A percentile compares a stretch with the other conserved stretches of the same genome.
These are phyloP conservation scores for Ambrosia artemisiifolia DNA, from an alignment of 129 eudicot species.

Conservation along the genomic window DNA sequence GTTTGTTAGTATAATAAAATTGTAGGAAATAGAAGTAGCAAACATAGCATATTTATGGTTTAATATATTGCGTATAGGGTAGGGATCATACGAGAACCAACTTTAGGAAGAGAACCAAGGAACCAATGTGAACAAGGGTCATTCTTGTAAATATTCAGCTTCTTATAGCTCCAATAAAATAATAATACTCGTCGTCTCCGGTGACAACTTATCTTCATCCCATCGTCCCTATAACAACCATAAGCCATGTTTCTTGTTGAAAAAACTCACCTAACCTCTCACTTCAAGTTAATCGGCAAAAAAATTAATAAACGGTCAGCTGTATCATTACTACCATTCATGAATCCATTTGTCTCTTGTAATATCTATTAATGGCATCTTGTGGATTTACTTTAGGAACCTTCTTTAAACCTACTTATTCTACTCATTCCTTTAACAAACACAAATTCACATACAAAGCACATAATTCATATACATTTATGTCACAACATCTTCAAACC, in stretches of 20 bases:
- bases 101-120: no score
- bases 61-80: no score
- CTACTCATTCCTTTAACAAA: conserved; percentile 20
- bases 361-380: conserved; percentile 32
- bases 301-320: no score
- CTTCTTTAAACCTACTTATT: background rate
- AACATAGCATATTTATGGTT: no score
- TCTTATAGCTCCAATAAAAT: no score
- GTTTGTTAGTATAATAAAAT: no score
- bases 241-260: conserved; percentile 42
- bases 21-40: no score
- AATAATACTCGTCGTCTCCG: background rate
- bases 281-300: conserved; percentile 30
- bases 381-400: background rate
- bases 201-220: background rate
- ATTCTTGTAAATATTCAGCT: no score
- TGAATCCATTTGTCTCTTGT: no score
- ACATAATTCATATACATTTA: conserved; percentile 11
- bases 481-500: background rate
- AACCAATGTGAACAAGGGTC: no score
- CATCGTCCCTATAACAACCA: background rate
- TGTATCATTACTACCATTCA: conserved; percentile 17
- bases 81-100: no score
- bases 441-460: conserved; percentile 17
- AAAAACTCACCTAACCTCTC: conserved; percentile 35